These are phyloP conservation scores for Trichocomaceae sp. DNA, from an alignment of 2,329 filamentous ascomycete species.

Conservation along the genomic window DNA sequence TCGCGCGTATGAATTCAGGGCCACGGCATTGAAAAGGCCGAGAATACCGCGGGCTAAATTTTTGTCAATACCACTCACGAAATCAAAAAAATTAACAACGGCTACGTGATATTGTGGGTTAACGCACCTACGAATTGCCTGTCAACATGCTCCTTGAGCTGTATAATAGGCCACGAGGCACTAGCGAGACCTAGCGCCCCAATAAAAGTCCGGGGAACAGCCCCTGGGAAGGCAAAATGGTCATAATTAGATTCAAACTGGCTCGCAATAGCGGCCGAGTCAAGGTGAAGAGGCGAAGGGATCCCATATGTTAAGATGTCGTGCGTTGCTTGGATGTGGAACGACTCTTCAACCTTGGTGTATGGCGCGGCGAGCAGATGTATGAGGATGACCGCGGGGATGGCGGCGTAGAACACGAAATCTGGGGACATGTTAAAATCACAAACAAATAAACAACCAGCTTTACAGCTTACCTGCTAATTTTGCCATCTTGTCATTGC, in stretches of 20 bases:
- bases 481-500: slow-evolving; percentile 11
- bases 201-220: slow-evolving; percentile 84
- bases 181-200: slow-evolving; percentile 72
- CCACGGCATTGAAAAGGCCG: slow-evolving; percentile 65
- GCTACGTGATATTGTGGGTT: not conserved
- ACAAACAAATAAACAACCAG: not conserved
- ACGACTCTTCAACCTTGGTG: slow-evolving; percentile 97
- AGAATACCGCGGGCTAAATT: slow-evolving; percentile 63
- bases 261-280: not conserved
- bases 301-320: slow-evolving; percentile 80
- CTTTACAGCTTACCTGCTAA: slow-evolving; percentile 4
- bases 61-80: not conserved
- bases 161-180: slow-evolving; percentile 60
- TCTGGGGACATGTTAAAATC: no score
- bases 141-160: slow-evolving; percentile 52
- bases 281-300: slow-evolving; percentile 35
- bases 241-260: slow-evolving; percentile 62
- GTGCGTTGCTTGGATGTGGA: slow-evolving; percentile 91
- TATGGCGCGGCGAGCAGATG: slow-evolving; percentile 74
- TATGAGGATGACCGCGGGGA: slow-evolving; percentile 58
- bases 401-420: slow-evolving; percentile 40
- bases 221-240: slow-evolving; percentile 82
- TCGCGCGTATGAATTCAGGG: slow-evolving; percentile 59
- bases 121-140: slow-evolving; percentile 50
- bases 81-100: not conserved